Conservation (phyloP, 306 rosid species). For the Lathyrus oleraceus region DNA sequence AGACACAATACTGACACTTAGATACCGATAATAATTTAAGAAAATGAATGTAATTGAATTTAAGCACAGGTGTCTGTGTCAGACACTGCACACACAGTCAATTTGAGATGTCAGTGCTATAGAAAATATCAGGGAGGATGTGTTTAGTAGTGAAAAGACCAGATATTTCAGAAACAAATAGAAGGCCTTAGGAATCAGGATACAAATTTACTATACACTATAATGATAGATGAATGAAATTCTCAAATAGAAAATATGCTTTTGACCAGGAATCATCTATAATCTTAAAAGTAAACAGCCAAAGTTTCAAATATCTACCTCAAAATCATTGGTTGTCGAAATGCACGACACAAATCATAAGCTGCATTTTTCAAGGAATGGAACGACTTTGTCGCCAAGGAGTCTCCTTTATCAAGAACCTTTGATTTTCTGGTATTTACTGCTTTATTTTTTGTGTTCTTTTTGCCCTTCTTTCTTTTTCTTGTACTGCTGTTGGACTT, state of each 20-base stretch:
- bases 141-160: neutral
- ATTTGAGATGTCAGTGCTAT: neutral
- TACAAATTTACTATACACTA: constrained; percentile 2
- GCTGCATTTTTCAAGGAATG: constrained; percentile 63
- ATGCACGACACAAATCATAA: constrained; percentile 58
- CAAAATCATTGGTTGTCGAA: constrained; percentile 72
- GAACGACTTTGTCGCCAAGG: constrained; percentile 52
- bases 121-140: neutral
- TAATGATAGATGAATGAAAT: constrained; percentile 26
- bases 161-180: constrained; percentile 10
- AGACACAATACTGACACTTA: neutral
- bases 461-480: constrained; percentile 62
- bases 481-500: constrained; percentile 42
- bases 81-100: neutral
- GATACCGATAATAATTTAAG: neutral
- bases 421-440: constrained; percentile 38
- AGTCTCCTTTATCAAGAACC: constrained; percentile 39
- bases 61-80: neutral
- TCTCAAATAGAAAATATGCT: constrained; percentile 14
- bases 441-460: constrained; percentile 38
- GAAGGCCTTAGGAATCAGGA: neutral
- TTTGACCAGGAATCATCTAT: constrained; percentile 15
- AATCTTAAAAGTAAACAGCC: constrained; percentile 16
- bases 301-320: constrained; percentile 48
- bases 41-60: neutral